A percentile compares a stretch with the other conserved stretches of the same genome.
Evolutionary conservation across 148 eudicot genomes (phyloP).

Genomic region (Rhododendron williamsianum): DNA sequence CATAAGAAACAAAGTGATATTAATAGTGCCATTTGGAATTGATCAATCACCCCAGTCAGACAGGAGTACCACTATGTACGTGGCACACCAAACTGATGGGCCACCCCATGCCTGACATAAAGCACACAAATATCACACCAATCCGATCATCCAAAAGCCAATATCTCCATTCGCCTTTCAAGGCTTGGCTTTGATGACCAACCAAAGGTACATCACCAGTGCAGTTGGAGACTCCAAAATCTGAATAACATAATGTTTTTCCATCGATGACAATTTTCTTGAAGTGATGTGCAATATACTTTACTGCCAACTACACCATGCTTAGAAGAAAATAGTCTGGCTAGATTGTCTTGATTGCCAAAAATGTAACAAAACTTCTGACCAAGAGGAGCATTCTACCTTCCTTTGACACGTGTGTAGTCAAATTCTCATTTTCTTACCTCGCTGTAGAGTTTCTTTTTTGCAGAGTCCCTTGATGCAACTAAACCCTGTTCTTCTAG

Average conservation of each 20-base stretch:
- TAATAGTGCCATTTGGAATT: not conserved
- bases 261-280: not conserved
- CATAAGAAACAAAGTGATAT: not conserved
- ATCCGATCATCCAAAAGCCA: not conserved
- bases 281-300: not conserved
- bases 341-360: not conserved
- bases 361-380: not conserved
- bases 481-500: not conserved
- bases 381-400: slow-evolving; percentile 12
- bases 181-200: not conserved
- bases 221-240: not conserved
- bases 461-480: slow-evolving; percentile 2
- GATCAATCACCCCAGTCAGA: not conserved
- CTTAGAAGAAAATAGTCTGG: not conserved
- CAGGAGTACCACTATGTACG: not conserved
- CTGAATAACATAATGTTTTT: not conserved
- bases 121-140: not conserved
- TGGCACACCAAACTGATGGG: not conserved
- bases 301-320: not conserved
- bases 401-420: slow-evolving; percentile 16
- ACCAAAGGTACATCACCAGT: not conserved
- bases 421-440: slow-evolving; percentile 5
- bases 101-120: not conserved
- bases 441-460: slow-evolving; percentile 7
- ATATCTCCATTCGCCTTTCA: not conserved